Percentiles rank a stretch among this genome's conserved stretches.
phyloP scores from a whole-genome alignment of 1,284 basidiomycete genomes.

The Meira nashicola region DNA sequence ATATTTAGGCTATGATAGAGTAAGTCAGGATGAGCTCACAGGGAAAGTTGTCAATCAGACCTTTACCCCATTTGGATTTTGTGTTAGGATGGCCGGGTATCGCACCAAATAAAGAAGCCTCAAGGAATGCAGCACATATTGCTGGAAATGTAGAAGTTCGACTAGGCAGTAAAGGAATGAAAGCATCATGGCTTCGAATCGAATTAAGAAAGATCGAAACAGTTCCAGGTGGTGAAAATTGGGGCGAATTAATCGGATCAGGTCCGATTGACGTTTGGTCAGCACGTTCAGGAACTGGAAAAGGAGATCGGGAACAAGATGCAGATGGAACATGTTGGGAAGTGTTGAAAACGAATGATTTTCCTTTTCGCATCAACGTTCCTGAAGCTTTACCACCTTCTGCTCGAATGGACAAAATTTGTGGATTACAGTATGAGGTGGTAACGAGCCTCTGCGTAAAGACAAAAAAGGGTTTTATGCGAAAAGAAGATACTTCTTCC shows the following conservation, averaged over 20 bases:
- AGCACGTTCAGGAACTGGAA: conserved; percentile 5
- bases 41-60: conserved; percentile 26
- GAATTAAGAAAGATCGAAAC: conserved; percentile 50
- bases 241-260: conserved; percentile 48
- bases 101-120: conserved; percentile 20
- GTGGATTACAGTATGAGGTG: conserved; percentile 45
- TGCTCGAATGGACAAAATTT: conserved; percentile 42
- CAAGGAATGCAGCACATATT: conserved; percentile 42
- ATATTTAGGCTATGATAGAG: no score
- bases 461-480: conserved; percentile 32
- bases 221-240: conserved; percentile 43
- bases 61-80: conserved; percentile 44
- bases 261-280: conserved; percentile 38
- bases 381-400: conserved; percentile 48
- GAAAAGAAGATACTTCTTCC: conserved; percentile 30
- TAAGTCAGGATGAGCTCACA: conserved; percentile 3
- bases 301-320: conserved; percentile 6
- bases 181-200: conserved; percentile 48
- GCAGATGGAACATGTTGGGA: conserved; percentile 4
- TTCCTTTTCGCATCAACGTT: conserved; percentile 41
- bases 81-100: conserved; percentile 50
- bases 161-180: conserved; percentile 38
- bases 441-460: conserved; percentile 46
- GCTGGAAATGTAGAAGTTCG: conserved; percentile 44
- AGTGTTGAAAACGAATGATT: conserved; percentile 10